Evolutionary conservation across 352 stramenopile genomes (phyloP), one percentile per base, ranked within the genome.

Genomic region (Phytophthora aleatoria): DNA sequence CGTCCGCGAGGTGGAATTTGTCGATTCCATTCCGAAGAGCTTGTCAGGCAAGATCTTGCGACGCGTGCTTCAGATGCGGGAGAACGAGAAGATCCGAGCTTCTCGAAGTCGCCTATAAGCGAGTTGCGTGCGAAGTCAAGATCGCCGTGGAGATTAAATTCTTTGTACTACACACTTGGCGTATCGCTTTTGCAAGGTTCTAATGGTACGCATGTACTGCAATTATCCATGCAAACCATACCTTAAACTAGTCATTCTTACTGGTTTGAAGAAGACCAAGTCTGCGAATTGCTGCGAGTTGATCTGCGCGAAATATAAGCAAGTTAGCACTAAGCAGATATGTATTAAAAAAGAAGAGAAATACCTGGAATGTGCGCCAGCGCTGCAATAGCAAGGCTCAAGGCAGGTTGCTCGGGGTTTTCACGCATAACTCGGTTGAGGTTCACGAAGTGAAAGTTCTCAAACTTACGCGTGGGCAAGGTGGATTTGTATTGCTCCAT

Each of bases 11-110:
- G 82, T 98, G 42, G 61, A 91, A n/a, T 98, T 98, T 70, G 69
- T 87, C 5, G 77, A 93, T 31, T 67, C 53, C 27, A 96, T 98
- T 59, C 92, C 92, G 8, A 97, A 97, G 65, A 94, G 72, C 47
- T 74, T 87, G 7, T 92, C 83, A 13, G 92, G 92, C 13, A 98
- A 98, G 69, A 95, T 97, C 49, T 73, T 98, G 30, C 78, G 94
- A 28, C 72, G 90, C 13, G 58, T 96, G 24, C 64, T 97, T n/a
- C 72, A 89, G 63, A 75, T 89, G 16, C 43, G 49, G 1, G 73
- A 81, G 45, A 75, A 75, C 54, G 50, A 64, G 26, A 74, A 71
- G 20, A 55, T 91, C 15, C 81, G 69, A 54, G 63, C 45, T 30
- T 53, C 36, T 47, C 43, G 24, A 45, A 71, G 64, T 61, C 52